A percentile compares a stretch with the other conserved stretches of the same genome.
Conservation (phyloP, 2,329 filamentous ascomycete species). For the Aureobasidium melanogenum region DNA sequence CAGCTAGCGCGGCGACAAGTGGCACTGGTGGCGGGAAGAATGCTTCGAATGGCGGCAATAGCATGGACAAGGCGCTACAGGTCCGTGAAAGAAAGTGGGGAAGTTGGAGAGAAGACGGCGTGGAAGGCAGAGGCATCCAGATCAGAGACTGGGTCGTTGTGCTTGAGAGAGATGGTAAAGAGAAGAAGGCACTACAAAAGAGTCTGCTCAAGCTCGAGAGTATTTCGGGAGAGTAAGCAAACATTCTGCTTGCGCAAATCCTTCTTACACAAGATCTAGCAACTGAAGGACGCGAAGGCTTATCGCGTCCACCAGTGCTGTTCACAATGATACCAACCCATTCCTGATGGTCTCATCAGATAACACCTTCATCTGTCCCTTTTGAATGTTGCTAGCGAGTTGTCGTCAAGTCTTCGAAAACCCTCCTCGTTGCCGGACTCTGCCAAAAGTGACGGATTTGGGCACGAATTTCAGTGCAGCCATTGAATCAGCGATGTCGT, state of each 20-base stretch:
- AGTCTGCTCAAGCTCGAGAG: conserved; percentile 27
- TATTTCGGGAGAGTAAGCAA: background rate
- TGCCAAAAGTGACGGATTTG: conserved; percentile 56
- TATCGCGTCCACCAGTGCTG: background rate
- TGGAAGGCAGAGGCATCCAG: conserved; percentile 71
- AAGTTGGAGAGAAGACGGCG: conserved; percentile 57
- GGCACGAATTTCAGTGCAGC: conserved; percentile 65
- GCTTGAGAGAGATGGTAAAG: conserved; percentile 68
- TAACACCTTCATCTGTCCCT: background rate
- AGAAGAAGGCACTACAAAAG: conserved; percentile 52
- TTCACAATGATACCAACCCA: background rate
- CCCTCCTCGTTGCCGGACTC: conserved; percentile 44
- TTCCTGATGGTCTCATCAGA: background rate
- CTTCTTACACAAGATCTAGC: background rate
- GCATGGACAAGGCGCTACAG: conserved; percentile 7
- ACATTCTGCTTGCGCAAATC: background rate
- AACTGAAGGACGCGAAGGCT: background rate
- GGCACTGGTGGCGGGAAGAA: background rate
- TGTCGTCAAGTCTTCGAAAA: conserved; percentile 40
- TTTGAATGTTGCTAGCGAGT: background rate
- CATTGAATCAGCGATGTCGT: conserved; percentile 58
- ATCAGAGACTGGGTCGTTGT: conserved; percentile 73
- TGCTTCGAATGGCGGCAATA: background rate
- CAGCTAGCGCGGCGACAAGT: conserved; percentile 1
- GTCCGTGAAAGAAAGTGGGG: conserved; percentile 25